Evolutionary conservation across 2,329 filamentous ascomycete genomes (phyloP).

Genomic region (Zymoseptoria tritici): DNA sequence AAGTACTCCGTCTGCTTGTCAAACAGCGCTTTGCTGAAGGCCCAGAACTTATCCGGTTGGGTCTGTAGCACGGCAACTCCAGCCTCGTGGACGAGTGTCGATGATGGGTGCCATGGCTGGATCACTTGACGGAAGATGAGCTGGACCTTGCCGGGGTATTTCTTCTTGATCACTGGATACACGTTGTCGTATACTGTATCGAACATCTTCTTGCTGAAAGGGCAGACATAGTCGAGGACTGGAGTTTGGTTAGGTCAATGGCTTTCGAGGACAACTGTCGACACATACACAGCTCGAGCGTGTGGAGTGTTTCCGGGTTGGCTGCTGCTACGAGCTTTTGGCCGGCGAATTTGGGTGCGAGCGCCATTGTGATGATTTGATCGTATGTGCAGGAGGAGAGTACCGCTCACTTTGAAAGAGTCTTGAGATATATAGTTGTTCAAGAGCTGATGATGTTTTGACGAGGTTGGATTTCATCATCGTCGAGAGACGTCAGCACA

Average conservation of each 20-base stretch:
- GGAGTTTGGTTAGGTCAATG: background rate
- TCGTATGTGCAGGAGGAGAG: background rate
- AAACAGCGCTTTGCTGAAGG: constrained; percentile 65
- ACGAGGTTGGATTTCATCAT: background rate
- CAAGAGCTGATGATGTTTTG: background rate
- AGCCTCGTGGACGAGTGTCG: constrained; percentile 64
- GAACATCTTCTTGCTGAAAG: constrained; percentile 68
- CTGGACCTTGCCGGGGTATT: constrained; percentile 56
- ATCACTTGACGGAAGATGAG: constrained; percentile 86
- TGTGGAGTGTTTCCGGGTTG: constrained; percentile 41
- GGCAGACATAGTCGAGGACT: constrained; percentile 88
- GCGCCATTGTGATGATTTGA: constrained; percentile 50
- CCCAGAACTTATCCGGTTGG: constrained; percentile 67
- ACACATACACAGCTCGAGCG: constrained; percentile 45
- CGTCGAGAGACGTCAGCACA: background rate
- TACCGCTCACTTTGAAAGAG: background rate
- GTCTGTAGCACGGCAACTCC: constrained; percentile 70
- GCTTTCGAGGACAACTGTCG: background rate
- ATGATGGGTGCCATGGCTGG: constrained; percentile 77
- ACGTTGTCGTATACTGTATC: constrained; percentile 63
- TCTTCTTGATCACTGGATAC: constrained; percentile 55
- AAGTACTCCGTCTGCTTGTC: constrained; percentile 69
- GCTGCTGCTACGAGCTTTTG: constrained; percentile 54
- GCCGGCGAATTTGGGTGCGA: constrained; percentile 69
- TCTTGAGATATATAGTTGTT: background rate